phyloP scores from a whole-genome alignment of 768 basidiomycete genomes.

The Paxillus involutus region DNA sequence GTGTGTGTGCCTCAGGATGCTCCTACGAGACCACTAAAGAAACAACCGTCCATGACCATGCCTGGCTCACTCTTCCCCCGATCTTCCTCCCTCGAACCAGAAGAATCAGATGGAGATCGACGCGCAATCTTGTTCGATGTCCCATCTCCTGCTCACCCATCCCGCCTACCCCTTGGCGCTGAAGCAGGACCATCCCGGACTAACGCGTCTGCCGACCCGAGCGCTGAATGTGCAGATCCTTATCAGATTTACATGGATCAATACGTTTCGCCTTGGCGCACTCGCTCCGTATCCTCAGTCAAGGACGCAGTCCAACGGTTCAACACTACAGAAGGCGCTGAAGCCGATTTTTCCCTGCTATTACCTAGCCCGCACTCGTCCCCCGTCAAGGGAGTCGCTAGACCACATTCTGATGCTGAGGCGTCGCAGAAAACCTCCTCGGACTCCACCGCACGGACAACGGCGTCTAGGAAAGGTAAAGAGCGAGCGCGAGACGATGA shows the following conservation, averaged over 20 bases:
- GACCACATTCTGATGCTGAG: slow-evolving; percentile 21
- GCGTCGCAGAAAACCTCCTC: slow-evolving; percentile 1
- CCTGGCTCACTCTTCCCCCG: slow-evolving; percentile 78
- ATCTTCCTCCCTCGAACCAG: slow-evolving; percentile 63
- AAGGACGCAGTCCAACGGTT: slow-evolving; percentile 52
- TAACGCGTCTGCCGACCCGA: slow-evolving; percentile 3
- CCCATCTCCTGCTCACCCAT: not conserved
- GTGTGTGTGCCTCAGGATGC: slow-evolving; percentile 20
- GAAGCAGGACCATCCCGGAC: slow-evolving; percentile 18
- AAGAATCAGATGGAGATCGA: slow-evolving; percentile 15
- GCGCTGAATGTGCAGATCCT: not conserved
- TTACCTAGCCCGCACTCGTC: slow-evolving; percentile 45
- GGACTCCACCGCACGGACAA: not conserved
- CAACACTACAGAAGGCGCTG: slow-evolving; percentile 37
- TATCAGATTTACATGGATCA: slow-evolving; percentile 9
- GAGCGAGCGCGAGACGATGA: slow-evolving; percentile 36
- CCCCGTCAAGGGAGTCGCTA: slow-evolving; percentile 28
- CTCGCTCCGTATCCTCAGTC: slow-evolving; percentile 40
- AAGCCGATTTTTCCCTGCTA: slow-evolving; percentile 52
- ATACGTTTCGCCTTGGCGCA: slow-evolving; percentile 32
- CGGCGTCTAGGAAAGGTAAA: slow-evolving; percentile 43
- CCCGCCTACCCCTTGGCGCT: not conserved
- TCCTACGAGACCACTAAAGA: slow-evolving; percentile 31
- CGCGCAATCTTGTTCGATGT: not conserved
- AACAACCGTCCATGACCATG: slow-evolving; percentile 58